These are phyloP conservation scores for Acanthamoeba quina DNA, from an alignment of 208 protist genomes.

Conservation along the genomic window DNA sequence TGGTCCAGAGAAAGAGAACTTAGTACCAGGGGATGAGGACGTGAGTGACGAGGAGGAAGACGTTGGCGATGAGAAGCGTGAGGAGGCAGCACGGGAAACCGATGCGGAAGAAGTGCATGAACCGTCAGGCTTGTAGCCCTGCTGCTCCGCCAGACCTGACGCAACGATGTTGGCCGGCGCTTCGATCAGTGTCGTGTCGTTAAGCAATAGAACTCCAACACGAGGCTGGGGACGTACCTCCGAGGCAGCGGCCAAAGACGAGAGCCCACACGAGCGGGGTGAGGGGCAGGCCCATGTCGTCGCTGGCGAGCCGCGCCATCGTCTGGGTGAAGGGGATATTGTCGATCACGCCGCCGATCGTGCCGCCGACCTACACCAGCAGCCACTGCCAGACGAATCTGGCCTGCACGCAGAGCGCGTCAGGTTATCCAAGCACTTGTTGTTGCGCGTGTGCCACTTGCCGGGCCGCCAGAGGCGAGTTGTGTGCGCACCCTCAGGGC, in stretches of 20 bases:
- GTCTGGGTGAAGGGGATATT: constrained; percentile 77
- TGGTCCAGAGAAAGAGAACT: not conserved
- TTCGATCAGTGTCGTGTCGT: constrained; percentile 82
- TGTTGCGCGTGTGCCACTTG: not conserved
- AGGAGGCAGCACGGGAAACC: constrained; percentile 80
- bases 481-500: not conserved
- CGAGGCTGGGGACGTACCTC: constrained; percentile 80
- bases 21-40: constrained; percentile 69
- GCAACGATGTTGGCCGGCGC: constrained; percentile 86
- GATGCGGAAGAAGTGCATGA: constrained; percentile 68
- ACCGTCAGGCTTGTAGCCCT: constrained; percentile 36
- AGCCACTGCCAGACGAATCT: constrained; percentile 10
- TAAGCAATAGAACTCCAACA: too few relatives aligned
- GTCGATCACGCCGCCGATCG: constrained; percentile 75
- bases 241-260: constrained; percentile 86
- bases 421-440: not conserved
- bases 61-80: not conserved
- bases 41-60: constrained; percentile 66
- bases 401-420: not conserved
- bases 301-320: constrained; percentile 75
- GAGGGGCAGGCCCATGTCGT: constrained; percentile 82
- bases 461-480: not conserved
- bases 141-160: constrained; percentile 80
- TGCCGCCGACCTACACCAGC: constrained; percentile 77
- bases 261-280: constrained; percentile 87